Evolutionary conservation across 495 filamentous ascomycete genomes (phyloP), one percentile per base, ranked within the genome.

Genomic region (Penicillium odoratum): DNA sequence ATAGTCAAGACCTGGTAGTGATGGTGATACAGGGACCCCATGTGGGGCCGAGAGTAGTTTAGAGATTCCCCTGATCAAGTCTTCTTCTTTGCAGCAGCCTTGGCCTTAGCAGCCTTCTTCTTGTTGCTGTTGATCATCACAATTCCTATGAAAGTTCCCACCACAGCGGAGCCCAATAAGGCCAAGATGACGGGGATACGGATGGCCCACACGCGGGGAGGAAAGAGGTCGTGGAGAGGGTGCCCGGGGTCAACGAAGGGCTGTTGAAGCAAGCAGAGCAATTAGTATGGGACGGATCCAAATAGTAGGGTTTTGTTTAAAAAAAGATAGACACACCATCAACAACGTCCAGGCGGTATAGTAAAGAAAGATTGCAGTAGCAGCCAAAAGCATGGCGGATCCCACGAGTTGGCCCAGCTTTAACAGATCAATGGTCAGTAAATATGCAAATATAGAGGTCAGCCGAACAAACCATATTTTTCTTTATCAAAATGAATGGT

Each of bases 71-170:
- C 51, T 34, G 53, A 53, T 53, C 75, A 83, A 59, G 77, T 74
- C 82, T 91, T 91, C 71, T 85, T 85, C 71, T 81, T 83, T 48
- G 83, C 80, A 30, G 85, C 87, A 44, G 86, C 85, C 76, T 89
- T 90, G 51, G 91, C 91, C 83, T 97, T 97, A 53, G 91, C 88
- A 3, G 92, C 91, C 83, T 95, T 96, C 85, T 97, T 97, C 72
- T 89, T 81, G 81, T 96, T 97, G 81, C 92, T 97, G 71, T 92
- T 86, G 77, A 99, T 97, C 94, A 99, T 99, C 64, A 98, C 93
- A 65, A 97, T 87, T 64, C 89, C 87, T 65, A 99, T 81, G 78
- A 99, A 98, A 53, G 90, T 94, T 40, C 95, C 95, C 36, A 99
- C 93, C 63, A 99, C 92, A 40, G 94, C 92, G 28, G 85, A 92